Evolutionary conservation across 352 stramenopile genomes (phyloP).

Genomic region (Thalassiosira exigua): DNA sequence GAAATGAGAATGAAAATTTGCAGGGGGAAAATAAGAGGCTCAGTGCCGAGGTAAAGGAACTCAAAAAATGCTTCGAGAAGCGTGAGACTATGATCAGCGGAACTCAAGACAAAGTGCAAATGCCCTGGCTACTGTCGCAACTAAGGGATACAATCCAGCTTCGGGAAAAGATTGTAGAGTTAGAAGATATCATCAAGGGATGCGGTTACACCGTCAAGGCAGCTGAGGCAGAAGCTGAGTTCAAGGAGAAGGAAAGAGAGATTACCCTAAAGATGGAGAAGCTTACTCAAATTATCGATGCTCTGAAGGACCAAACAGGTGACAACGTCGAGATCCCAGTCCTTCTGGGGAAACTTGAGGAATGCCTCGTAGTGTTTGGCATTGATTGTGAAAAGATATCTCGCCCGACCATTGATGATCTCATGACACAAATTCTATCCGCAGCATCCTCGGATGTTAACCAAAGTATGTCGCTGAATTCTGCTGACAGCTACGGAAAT

Average conservation of each 20-base stretch:
- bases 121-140: slow-evolving; percentile 41
- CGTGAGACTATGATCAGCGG: slow-evolving; percentile 26
- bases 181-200: slow-evolving; percentile 42
- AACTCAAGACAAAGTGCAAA: slow-evolving; percentile 39
- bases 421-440: background rate
- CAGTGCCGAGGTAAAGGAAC: background rate
- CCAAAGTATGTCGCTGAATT: slow-evolving; percentile 15
- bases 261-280: slow-evolving; percentile 32
- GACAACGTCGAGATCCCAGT: background rate
- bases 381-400: background rate
- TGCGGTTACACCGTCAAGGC: slow-evolving; percentile 35
- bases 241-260: slow-evolving; percentile 30
- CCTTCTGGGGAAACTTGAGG: slow-evolving; percentile 1
- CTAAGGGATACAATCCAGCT: slow-evolving; percentile 45
- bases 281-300: slow-evolving; percentile 25
- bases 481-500: background rate
- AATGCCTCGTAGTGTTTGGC: slow-evolving; percentile 1
- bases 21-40: slow-evolving; percentile 13
- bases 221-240: slow-evolving; percentile 22
- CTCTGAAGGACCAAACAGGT: slow-evolving; percentile 22
- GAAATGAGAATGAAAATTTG: background rate
- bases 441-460: background rate
- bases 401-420: background rate
- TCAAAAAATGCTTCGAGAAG: slow-evolving; percentile 27
- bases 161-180: slow-evolving; percentile 41